Evolutionary conservation across 176 grass and related monocot species (phyloP).

Genomic region (Bromus sterilis): DNA sequence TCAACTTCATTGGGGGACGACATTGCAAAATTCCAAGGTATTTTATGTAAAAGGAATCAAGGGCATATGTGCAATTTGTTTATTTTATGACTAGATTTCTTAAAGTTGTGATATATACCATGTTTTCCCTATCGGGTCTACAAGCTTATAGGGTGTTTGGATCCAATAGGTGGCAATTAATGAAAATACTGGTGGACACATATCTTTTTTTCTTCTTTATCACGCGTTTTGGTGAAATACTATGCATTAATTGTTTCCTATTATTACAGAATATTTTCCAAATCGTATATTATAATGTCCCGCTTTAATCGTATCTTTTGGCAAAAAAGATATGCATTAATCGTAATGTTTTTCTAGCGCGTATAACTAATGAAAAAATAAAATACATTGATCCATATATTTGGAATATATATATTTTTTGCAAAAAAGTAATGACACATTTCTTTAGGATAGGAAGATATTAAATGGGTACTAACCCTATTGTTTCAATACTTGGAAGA

Average conservation of each 20-base stretch:
- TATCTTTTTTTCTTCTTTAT: neutral
- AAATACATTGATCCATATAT: neutral
- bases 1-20: neutral
- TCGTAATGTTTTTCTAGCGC: no score
- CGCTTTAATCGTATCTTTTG: no score
- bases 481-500: neutral
- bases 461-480: neutral
- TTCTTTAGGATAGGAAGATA: neutral
- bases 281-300: no score
- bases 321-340: neutral
- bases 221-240: neutral
- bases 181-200: neutral
- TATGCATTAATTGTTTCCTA: neutral
- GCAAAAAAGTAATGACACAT: neutral
- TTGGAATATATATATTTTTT: neutral
- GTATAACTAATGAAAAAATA: no score
- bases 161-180: neutral
- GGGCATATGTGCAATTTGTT: neutral
- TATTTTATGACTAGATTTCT: neutral
- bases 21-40: neutral
- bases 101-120: neutral
- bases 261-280: neutral
- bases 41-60: neutral
- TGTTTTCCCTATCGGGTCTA: no score
- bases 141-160: neutral